Evolutionary conservation across 2,329 filamentous ascomycete genomes (phyloP).

Genomic region (Aspergillus versicolor): DNA sequence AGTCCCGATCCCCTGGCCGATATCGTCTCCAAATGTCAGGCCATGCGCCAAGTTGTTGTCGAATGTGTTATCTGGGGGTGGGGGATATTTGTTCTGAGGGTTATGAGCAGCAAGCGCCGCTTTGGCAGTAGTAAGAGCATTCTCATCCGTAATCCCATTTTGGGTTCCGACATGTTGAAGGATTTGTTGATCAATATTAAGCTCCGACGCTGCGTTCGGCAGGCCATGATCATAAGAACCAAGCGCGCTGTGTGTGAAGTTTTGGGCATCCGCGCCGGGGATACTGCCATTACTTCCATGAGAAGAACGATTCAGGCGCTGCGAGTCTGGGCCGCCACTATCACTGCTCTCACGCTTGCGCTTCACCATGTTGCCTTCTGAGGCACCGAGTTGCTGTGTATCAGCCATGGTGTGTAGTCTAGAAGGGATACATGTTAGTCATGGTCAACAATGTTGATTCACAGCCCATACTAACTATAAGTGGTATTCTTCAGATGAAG

Average conservation of each 20-base stretch:
- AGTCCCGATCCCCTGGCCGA: conserved; percentile 38
- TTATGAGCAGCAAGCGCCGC: conserved; percentile 47
- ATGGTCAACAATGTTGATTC: not conserved
- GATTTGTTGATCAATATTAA: conserved; percentile 47
- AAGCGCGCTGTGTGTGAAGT: conserved; percentile 35
- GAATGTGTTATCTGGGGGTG: conserved; percentile 41
- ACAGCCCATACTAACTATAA: not conserved
- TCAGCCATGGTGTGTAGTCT: conserved; percentile 35
- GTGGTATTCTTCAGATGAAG: not conserved
- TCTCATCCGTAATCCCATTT: conserved; percentile 53
- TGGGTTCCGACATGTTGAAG: conserved; percentile 52
- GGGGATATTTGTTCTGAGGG: conserved; percentile 45
- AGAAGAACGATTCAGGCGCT: conserved; percentile 42
- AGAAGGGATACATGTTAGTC: conserved; percentile 1
- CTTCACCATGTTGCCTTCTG: conserved; percentile 37
- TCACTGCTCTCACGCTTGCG: conserved; percentile 43
- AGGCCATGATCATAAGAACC: conserved; percentile 42
- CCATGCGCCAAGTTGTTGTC: conserved; percentile 39
- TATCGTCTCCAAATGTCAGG: conserved; percentile 40
- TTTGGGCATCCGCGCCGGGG: conserved; percentile 32
- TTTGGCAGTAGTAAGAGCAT: conserved; percentile 48
- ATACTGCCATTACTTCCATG: conserved; percentile 42
- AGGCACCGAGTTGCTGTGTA: conserved; percentile 32
- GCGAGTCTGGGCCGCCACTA: conserved; percentile 39
- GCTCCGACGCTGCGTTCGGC: conserved; percentile 34